Evolutionary conservation across 257 asterid genomes (phyloP), one percentile per base, ranked within the genome.

Genomic region (Schizonepeta tenuifolia): DNA sequence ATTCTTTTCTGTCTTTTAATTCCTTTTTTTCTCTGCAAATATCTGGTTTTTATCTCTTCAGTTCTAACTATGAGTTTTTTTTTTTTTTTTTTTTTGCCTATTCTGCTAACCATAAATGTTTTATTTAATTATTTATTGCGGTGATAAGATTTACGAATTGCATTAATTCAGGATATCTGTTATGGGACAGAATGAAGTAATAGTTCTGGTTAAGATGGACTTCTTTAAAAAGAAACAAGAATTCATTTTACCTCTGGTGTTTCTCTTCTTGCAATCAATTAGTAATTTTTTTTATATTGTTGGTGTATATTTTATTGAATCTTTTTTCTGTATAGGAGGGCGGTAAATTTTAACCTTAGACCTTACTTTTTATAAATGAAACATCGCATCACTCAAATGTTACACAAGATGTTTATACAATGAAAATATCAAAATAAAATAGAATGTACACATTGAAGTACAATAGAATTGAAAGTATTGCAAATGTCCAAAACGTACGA

Each of bases 121-220:
- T 21, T 2, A 28, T 4, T 12, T n/a, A 20, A 20, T 12, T n/a
- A 20, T 26, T 12, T 21, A 28, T 43, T 62, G 53, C 8, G 28
- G 69, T 54, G 72, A 50, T 62, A 63, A 22, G 53, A 17, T 65
- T 59, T 55, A 21, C 65, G 75, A 57, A 55, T 46, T 51, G 71
- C 70, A 67, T 72, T 67, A 65, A 77, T 68, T 79, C 67, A 79
- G 74, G 78, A 69, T 51, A 53, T 76, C n/a, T 61, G 46, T 71
- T 71, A 28, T 64, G 77, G 69, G 74, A 68, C 81, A 70, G 72
- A 73, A 72, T 43, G 86, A 75, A 75, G 71, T 70, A 58, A 73
- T 67, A 72, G 53, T 63, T 75, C 63, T 66, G 76, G 40, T 49
- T 73, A 69, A 81, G 63, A 44, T 66, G 69, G 53, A 10, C 9